These are phyloP conservation scores for Ambispora gerdemannii DNA, from an alignment of 192 early-diverging fungal species.

Conservation along the genomic window DNA sequence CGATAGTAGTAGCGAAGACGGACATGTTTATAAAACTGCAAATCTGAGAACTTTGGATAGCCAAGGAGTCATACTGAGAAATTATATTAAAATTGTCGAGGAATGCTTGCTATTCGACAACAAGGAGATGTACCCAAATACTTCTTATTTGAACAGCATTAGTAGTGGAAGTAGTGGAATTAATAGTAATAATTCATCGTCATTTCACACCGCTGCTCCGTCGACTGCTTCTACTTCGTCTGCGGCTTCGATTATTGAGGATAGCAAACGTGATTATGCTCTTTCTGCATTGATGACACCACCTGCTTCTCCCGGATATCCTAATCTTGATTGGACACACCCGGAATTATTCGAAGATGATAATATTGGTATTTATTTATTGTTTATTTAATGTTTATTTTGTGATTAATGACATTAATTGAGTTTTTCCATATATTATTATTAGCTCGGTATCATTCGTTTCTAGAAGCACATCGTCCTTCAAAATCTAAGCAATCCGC, in stretches of 20 bases:
- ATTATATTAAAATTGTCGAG: slow-evolving; percentile 48
- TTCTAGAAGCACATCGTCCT: slow-evolving; percentile 43
- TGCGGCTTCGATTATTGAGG: background rate
- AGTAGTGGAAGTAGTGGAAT: background rate
- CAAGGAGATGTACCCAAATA: slow-evolving; percentile 20
- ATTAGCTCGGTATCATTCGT: slow-evolving; percentile 49
- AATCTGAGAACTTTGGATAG: slow-evolving; percentile 43
- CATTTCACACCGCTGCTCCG: background rate
- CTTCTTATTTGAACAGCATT: slow-evolving; percentile 7
- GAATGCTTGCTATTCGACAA: slow-evolving; percentile 35
- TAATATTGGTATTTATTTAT: slow-evolving; percentile 30
- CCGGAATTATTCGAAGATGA: slow-evolving; percentile 32
- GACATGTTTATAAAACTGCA: slow-evolving; percentile 48
- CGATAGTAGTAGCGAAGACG: slow-evolving; percentile 37
- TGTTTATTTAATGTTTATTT: no score
- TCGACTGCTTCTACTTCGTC: background rate
- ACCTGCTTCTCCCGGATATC: slow-evolving; percentile 6
- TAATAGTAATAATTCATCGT: background rate
- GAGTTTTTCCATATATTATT: background rate
- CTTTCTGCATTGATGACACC: background rate
- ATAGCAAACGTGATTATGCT: background rate
- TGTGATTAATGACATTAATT: background rate
- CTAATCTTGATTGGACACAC: slow-evolving; percentile 36
- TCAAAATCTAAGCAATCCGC: slow-evolving; percentile 24
- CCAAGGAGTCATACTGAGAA: slow-evolving; percentile 44